Conservation (phyloP, 106 monocot genomes). For the Ottelia alismoides region DNA sequence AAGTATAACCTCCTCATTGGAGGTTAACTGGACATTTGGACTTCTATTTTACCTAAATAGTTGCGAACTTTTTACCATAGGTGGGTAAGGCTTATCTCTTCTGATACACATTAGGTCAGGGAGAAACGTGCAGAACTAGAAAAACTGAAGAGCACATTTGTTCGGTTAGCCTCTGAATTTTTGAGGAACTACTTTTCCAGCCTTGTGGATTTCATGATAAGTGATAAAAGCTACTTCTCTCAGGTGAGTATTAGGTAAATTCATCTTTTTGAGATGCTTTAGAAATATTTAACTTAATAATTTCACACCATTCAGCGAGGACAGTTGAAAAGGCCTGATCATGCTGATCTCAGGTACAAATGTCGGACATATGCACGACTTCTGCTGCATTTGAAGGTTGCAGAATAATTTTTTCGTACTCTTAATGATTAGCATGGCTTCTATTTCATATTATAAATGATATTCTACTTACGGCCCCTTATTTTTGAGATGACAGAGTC, state of each 20-base stretch:
- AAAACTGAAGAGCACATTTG: conserved; percentile 85
- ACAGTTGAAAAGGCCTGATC: conserved; percentile 96
- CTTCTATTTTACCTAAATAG: no score
- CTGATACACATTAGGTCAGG: conserved; percentile 80
- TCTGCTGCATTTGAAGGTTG: conserved; percentile 92
- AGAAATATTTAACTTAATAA: no score
- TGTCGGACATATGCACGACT: conserved; percentile 97
- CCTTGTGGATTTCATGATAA: conserved; percentile 96
- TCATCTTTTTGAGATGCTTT: no score
- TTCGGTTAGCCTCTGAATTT: conserved; percentile 84
- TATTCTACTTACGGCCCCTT: no score
- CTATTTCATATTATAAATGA: no score
- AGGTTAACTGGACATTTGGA: no score
- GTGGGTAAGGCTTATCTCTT: no score
- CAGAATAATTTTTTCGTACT: no score
- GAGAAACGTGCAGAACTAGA: conserved; percentile 85
- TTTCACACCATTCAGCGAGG: conserved; percentile 68
- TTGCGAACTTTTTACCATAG: no score
- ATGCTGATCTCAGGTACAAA: conserved; percentile 95
- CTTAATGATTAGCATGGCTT: no score
- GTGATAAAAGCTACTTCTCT: conserved; percentile 98
- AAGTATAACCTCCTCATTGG: no score
- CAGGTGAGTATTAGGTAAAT: no score
- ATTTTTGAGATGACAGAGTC: conserved; percentile 45
- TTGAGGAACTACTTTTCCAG: conserved; percentile 91